Percentiles rank a stretch among this genome's conserved stretches.
phyloP scores from a whole-genome alignment of 1,139 yeast species.

The Pichia terricola region DNA sequence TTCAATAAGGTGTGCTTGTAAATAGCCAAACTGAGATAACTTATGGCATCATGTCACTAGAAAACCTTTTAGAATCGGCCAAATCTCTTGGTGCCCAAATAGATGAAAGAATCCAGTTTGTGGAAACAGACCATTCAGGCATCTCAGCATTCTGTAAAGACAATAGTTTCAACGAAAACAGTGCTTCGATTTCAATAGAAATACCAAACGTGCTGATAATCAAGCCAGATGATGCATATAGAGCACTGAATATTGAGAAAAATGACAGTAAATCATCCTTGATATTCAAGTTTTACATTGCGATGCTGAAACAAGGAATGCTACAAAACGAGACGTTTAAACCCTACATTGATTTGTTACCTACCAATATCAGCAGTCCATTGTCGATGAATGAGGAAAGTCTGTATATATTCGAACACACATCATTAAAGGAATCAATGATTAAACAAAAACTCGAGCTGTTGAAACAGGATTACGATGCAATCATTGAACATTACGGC shows the following conservation, averaged over 20 bases:
- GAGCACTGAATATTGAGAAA: slow-evolving; percentile 4
- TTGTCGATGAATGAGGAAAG: slow-evolving; percentile 49
- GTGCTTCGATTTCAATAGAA: neutral
- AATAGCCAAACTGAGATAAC: no score
- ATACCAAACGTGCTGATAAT: slow-evolving; percentile 16
- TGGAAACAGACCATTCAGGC: slow-evolving; percentile 13
- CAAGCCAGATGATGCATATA: slow-evolving; percentile 17
- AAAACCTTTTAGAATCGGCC: slow-evolving; percentile 13
- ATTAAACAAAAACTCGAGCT: slow-evolving; percentile 9
- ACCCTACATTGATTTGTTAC: slow-evolving; percentile 53
- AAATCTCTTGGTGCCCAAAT: slow-evolving; percentile 11
- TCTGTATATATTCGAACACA: slow-evolving; percentile 43
- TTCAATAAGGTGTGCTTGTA: no score
- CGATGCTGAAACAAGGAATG: slow-evolving; percentile 3
- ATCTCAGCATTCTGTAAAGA: slow-evolving; percentile 6
- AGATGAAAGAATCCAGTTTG: slow-evolving; percentile 13
- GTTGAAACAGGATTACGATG: slow-evolving; percentile 12
- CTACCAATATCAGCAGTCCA: slow-evolving; percentile 51
- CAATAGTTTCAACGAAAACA: neutral
- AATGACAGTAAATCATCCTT: slow-evolving; percentile 5
- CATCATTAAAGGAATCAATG: slow-evolving; percentile 31
- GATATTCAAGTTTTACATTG: slow-evolving; percentile 16
- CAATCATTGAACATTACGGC: neutral
- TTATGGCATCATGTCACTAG: slow-evolving; percentile 4
- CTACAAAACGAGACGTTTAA: slow-evolving; percentile 17